phyloP scores from a whole-genome alignment of 2,329 filamentous ascomycete genomes.

The Penicillium sp. region DNA sequence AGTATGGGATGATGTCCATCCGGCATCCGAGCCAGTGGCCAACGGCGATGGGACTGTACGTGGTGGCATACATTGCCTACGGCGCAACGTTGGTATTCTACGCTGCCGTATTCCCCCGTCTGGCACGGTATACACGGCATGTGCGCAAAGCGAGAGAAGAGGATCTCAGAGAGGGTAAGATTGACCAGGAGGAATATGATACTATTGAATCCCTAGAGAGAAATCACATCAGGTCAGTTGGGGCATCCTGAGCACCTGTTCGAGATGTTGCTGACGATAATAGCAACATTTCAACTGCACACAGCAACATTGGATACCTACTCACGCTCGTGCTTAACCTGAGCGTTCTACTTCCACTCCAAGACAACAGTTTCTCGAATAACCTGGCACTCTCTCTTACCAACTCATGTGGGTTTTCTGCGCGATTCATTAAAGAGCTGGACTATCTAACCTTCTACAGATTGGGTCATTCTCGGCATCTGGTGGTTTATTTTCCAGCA shows the following conservation, averaged over 20 bases:
- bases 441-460: slow-evolving; percentile 19
- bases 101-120: slow-evolving; percentile 39
- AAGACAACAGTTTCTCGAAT: slow-evolving; percentile 36
- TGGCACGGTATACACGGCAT: slow-evolving; percentile 41
- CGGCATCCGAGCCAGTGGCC: slow-evolving; percentile 39
- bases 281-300: slow-evolving; percentile 42
- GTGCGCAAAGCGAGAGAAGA: slow-evolving; percentile 42
- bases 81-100: slow-evolving; percentile 44
- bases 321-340: slow-evolving; percentile 39
- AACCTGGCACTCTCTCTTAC: slow-evolving; percentile 42
- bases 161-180: slow-evolving; percentile 39
- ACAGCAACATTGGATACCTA: slow-evolving; percentile 44
- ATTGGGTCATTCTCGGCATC: slow-evolving; percentile 42
- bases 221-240: slow-evolving; percentile 38
- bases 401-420: slow-evolving; percentile 36
- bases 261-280: slow-evolving; percentile 1
- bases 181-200: slow-evolving; percentile 38
- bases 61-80: slow-evolving; percentile 41
- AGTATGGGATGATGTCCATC: slow-evolving; percentile 42
- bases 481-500: slow-evolving; percentile 47
- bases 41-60: slow-evolving; percentile 40
- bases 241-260: not conserved
- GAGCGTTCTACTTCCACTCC: slow-evolving; percentile 38
- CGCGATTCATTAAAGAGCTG: too few species aligned
- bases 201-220: slow-evolving; percentile 41